phyloP scores from a whole-genome alignment of 2,329 filamentous ascomycete species.

The Aaosphaeria arxii region DNA sequence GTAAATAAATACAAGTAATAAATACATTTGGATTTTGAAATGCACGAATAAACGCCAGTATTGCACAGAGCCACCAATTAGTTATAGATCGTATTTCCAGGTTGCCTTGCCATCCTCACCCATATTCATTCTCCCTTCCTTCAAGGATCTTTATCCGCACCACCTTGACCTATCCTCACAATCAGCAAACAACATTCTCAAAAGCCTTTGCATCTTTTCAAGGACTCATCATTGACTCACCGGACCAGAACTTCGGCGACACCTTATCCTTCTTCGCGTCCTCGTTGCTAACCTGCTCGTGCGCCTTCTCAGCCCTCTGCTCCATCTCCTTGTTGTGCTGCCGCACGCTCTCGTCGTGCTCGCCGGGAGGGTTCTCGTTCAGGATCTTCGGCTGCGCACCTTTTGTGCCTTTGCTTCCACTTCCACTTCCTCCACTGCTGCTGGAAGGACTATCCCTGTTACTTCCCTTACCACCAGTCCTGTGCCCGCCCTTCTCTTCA shows the following conservation, averaged over 20 bases:
- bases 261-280: constrained; percentile 42
- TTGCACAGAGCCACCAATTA: not conserved
- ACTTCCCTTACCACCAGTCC: not conserved
- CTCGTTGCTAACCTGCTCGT: constrained; percentile 36
- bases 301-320: constrained; percentile 39
- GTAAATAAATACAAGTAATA: too few species aligned
- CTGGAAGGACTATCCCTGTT: constrained; percentile 1
- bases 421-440: not conserved
- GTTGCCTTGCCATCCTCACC: not conserved
- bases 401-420: constrained; percentile 15
- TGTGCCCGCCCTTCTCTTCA: not conserved
- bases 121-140: not conserved
- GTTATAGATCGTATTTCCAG: too few species aligned
- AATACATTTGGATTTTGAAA: too few species aligned
- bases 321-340: constrained; percentile 46
- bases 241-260: constrained; percentile 37
- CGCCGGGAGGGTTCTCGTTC: constrained; percentile 31
- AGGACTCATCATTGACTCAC: constrained; percentile 17
- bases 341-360: constrained; percentile 35
- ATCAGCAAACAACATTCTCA: not conserved
- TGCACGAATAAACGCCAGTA: too few species aligned
- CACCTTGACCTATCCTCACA: constrained; percentile 19
- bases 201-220: not conserved
- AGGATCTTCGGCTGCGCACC: constrained; percentile 45
- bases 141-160: constrained; percentile 21